phyloP scores from a whole-genome alignment of 176 grass and related monocot genomes.

The Carex pumila region DNA sequence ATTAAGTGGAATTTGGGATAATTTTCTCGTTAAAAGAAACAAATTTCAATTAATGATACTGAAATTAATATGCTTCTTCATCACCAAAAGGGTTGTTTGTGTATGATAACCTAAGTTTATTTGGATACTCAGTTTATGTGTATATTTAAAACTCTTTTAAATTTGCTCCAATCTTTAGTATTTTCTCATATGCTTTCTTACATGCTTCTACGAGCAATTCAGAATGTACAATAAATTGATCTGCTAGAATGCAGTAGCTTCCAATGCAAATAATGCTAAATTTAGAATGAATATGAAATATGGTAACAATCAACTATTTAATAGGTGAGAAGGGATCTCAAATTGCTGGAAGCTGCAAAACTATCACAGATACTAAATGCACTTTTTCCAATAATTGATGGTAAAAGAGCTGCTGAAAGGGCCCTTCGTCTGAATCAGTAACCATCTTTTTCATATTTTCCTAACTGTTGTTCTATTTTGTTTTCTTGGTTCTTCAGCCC shows the following conservation, averaged over 20 bases:
- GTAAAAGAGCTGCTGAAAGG: conserved; percentile 10
- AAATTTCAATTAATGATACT: background rate
- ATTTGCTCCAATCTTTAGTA: background rate
- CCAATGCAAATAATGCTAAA: background rate
- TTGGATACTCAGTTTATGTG: background rate
- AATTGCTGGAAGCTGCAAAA: conserved; percentile 11
- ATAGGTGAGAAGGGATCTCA: conserved; percentile 23
- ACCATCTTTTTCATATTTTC: background rate
- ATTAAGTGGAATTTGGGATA: background rate
- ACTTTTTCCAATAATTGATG: conserved; percentile 21
- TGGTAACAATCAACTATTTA: background rate
- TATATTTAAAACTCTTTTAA: background rate
- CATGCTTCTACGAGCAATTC: background rate
- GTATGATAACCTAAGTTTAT: background rate
- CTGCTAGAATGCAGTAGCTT: background rate
- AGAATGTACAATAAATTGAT: background rate
- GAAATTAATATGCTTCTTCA: background rate
- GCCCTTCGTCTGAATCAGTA: background rate
- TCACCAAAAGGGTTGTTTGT: background rate
- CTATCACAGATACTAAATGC: conserved; percentile 19
- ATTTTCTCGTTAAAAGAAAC: background rate
- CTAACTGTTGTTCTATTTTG: background rate
- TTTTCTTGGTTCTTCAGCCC: background rate
- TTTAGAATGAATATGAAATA: background rate
- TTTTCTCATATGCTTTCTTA: background rate